Conservation (phyloP, 108 stramenopile species). For the Cyclotella choctawhatcheeana region DNA sequence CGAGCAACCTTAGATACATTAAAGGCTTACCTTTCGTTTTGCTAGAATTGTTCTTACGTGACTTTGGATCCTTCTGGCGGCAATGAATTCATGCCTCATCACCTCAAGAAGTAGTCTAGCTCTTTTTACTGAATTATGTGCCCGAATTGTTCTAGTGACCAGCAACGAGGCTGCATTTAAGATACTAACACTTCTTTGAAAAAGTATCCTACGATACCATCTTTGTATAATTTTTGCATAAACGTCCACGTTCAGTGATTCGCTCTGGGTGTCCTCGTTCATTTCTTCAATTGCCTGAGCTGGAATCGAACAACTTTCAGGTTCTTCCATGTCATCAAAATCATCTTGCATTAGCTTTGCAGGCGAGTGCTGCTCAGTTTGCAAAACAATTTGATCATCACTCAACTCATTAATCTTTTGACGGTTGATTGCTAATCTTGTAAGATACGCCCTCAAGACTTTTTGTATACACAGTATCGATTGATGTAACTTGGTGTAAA, state of each 20-base stretch:
- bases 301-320: background rate
- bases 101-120: background rate
- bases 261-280: too few species aligned
- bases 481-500: background rate
- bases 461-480: background rate
- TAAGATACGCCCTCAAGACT: background rate
- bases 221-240: background rate
- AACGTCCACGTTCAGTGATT: background rate
- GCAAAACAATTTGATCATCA: constrained; percentile 3
- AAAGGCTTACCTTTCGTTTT: background rate
- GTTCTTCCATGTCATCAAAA: background rate
- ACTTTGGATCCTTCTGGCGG: background rate
- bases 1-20: background rate
- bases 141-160: background rate
- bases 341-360: background rate
- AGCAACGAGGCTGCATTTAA: background rate
- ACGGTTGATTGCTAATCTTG: constrained; percentile 1
- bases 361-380: background rate
- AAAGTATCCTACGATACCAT: background rate
- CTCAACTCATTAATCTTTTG: too few species aligned
- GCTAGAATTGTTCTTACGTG: background rate
- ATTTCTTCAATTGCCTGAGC: background rate
- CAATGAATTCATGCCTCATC: background rate
- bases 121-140: background rate
- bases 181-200: too few species aligned